A percentile compares a stretch with the other conserved stretches of the same genome.
phyloP scores from a whole-genome alignment of 1,284 basidiomycete genomes.

The Sphaerobolus stellatus region DNA sequence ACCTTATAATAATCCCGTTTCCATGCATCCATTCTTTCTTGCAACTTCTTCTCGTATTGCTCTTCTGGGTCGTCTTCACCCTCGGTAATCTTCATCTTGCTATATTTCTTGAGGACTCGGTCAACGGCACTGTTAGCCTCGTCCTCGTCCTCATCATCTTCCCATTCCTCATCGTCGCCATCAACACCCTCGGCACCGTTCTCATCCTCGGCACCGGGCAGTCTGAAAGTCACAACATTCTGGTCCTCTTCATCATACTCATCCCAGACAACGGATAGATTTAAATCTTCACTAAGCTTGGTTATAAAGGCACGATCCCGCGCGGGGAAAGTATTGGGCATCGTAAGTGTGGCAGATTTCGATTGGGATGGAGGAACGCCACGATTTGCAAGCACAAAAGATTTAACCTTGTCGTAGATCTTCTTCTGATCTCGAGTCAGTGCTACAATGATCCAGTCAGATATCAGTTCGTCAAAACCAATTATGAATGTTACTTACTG shows the following conservation, averaged over 20 bases:
- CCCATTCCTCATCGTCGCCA: conserved; percentile 39
- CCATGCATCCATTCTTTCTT: conserved; percentile 90
- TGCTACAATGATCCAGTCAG: conserved; percentile 46
- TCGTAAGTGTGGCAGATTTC: conserved; percentile 49
- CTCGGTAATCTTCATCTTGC: conserved; percentile 73
- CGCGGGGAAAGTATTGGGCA: conserved; percentile 77
- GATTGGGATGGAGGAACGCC: conserved; percentile 36
- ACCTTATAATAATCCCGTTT: conserved; percentile 90
- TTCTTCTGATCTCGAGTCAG: conserved; percentile 71
- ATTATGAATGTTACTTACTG: conserved; percentile 6
- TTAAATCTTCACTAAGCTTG: conserved; percentile 71
- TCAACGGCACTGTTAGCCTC: conserved; percentile 59
- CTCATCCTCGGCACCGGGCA: conserved; percentile 52
- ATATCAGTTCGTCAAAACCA: background rate
- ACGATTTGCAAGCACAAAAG: conserved; percentile 64
- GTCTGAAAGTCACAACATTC: conserved; percentile 64
- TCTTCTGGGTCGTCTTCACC: conserved; percentile 77
- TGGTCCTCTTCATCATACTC: conserved; percentile 84
- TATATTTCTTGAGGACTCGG: conserved; percentile 85
- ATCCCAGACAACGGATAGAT: conserved; percentile 82
- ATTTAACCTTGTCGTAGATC: conserved; percentile 74
- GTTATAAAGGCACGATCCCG: conserved; percentile 77
- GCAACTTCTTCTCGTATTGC: conserved; percentile 68
- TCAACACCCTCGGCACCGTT: conserved; percentile 25
- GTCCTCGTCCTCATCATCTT: conserved; percentile 40